Conservation (phyloP, 1,139 yeast genomes). For the Diutina neorugosa region DNA sequence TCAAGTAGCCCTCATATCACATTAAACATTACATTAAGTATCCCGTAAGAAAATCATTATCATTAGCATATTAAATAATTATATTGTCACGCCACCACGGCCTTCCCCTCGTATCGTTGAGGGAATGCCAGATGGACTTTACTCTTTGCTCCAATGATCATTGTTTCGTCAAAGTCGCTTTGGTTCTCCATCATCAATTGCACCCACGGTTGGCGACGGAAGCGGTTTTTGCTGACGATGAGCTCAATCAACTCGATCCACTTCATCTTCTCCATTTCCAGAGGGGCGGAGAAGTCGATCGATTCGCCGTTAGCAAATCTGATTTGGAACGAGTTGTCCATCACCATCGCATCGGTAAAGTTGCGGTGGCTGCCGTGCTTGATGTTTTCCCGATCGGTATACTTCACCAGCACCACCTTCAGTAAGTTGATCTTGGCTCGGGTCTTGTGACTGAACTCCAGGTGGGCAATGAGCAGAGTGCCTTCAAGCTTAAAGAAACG, state of each 20-base stretch:
- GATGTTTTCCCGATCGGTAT: slow-evolving; percentile 33
- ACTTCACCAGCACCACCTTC: slow-evolving; percentile 43
- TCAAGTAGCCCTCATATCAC: too few species aligned
- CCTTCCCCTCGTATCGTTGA: not conserved
- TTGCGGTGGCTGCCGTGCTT: slow-evolving; percentile 30
- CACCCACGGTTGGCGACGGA: slow-evolving; percentile 64
- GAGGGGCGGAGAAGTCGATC: slow-evolving; percentile 60
- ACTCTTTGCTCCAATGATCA: not conserved
- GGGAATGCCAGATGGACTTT: slow-evolving; percentile 3
- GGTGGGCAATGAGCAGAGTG: slow-evolving; percentile 50
- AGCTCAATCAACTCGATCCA: slow-evolving; percentile 48
- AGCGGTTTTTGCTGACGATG: slow-evolving; percentile 40
- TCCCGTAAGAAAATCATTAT: not conserved
- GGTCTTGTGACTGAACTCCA: slow-evolving; percentile 48
- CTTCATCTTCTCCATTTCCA: slow-evolving; percentile 34
- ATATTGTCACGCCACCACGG: not conserved
- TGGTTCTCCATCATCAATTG: slow-evolving; percentile 26
- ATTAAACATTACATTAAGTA: too few species aligned
- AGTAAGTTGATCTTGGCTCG: slow-evolving; percentile 56
- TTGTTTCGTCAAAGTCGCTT: not conserved
- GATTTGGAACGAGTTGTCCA: slow-evolving; percentile 55
- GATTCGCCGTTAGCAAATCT: slow-evolving; percentile 56
- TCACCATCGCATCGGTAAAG: slow-evolving; percentile 50
- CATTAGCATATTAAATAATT: not conserved
- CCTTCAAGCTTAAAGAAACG: slow-evolving; percentile 53